These are phyloP conservation scores for Botrytis paeoniae DNA, from an alignment of 2,329 filamentous ascomycete genomes.

Conservation along the genomic window DNA sequence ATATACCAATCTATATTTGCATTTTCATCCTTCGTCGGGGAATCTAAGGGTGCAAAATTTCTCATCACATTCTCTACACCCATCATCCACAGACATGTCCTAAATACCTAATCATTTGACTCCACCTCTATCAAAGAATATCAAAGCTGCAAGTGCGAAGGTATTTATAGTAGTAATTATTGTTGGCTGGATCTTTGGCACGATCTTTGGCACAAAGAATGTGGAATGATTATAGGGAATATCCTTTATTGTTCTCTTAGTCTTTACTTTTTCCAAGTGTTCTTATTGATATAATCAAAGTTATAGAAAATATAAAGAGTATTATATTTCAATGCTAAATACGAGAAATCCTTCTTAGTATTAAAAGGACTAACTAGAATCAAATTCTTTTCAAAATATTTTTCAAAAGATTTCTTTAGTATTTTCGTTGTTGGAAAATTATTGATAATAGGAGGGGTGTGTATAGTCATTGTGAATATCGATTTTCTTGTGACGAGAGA, in stretches of 20 bases:
- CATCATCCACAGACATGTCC: neutral
- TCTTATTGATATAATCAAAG: neutral
- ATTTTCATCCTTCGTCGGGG: neutral
- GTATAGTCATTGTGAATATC: slow-evolving; percentile 23
- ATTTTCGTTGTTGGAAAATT: slow-evolving; percentile 20
- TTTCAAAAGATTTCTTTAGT: slow-evolving; percentile 27
- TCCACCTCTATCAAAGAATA: slow-evolving; percentile 36
- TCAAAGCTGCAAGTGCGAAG: slow-evolving; percentile 50
- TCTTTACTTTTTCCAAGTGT: neutral
- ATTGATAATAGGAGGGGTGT: slow-evolving; percentile 29
- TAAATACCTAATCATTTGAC: neutral
- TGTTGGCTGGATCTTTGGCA: slow-evolving; percentile 57
- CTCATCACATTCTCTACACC: neutral
- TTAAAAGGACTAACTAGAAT: slow-evolving; percentile 17
- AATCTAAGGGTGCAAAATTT: neutral
- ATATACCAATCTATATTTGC: neutral
- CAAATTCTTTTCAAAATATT: slow-evolving; percentile 23
- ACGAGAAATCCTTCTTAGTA: slow-evolving; percentile 39
- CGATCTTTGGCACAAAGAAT: slow-evolving; percentile 56
- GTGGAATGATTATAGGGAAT: slow-evolving; percentile 56
- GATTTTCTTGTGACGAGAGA: slow-evolving; percentile 39
- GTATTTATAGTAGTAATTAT: slow-evolving; percentile 51
- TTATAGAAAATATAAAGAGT: neutral
- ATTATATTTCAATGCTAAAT: slow-evolving; percentile 42
- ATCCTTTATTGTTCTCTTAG: too few species aligned